Conservation (phyloP, 192 early-diverging fungal genomes). For the Paraglomus brasilianum region DNA sequence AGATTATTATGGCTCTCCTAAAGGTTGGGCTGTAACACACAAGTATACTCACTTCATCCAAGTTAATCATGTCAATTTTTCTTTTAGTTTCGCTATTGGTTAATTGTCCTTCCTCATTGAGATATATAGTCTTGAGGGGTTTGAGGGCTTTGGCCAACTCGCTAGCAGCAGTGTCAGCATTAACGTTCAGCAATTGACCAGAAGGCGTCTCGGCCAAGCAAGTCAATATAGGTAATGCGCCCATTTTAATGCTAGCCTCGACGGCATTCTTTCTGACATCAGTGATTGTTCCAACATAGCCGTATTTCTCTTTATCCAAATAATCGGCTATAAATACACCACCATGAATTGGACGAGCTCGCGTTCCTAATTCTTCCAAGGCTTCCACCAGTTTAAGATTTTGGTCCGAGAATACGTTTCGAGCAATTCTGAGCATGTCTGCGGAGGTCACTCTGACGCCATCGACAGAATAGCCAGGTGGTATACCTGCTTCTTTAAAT, state of each 20-base stretch:
- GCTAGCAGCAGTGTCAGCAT: constrained; percentile 97
- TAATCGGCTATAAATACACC: constrained; percentile 98
- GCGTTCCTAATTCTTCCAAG: constrained; percentile 90
- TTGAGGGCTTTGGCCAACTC: constrained; percentile 95
- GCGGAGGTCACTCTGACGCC: constrained; percentile 97
- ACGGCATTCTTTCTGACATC: constrained; percentile 91
- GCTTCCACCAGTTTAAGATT: constrained; percentile 98
- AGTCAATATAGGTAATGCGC: constrained; percentile 93
- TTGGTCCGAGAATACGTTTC: constrained; percentile 91
- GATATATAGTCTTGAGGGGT: constrained; percentile 95
- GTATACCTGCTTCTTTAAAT: constrained; percentile 89
- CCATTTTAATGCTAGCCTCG: constrained; percentile 90
- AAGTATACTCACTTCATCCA: constrained; percentile 80
- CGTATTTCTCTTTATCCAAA: constrained; percentile 92
- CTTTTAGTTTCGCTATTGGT: constrained; percentile 93
- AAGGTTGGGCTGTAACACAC: no score
- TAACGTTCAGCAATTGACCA: constrained; percentile 98
- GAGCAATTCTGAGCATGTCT: constrained; percentile 89
- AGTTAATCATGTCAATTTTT: constrained; percentile 95
- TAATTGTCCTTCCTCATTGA: constrained; percentile 98
- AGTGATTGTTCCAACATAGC: constrained; percentile 89
- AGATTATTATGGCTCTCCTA: neutral
- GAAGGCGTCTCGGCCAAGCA: constrained; percentile 92
- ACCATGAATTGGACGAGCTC: constrained; percentile 92
- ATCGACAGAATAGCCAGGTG: constrained; percentile 87